Base-by-base conservation (phyloP, 202 grass and related monocot genomes). In the Schoenoplectus triqueter region DNA sequence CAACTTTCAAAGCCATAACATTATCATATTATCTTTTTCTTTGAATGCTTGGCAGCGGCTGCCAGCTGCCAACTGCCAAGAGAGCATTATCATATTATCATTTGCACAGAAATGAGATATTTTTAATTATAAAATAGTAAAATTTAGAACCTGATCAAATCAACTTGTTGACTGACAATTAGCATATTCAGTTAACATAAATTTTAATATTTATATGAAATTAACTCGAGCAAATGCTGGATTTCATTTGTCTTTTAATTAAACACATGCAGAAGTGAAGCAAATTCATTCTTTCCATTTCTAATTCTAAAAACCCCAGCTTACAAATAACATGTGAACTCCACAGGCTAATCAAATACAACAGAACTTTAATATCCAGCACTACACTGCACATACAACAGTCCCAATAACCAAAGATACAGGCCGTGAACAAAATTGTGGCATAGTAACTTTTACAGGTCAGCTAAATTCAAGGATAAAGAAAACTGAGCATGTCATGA, bases 381-480 rank as follows among this genome's bases (percentile, higher is more conserved):
- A 17, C 74, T 47, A 2, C 55, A 55, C 65, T 31, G 20, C 15
- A 66, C 57, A 64, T 81, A 62, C 59, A 62, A 17, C 65, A 59
- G 69, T 42, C 70, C 47, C 31, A 42, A 44, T 13, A 31, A 31
- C 31, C 31, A 31, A 78, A 60, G 31, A 31, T 31, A 15, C 4
- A 3, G 64, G 81, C 22, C 48, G 3, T 83, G 81, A 83, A 55
- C 64, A 70, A 83, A 83, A 83, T 56, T 83, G 21, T 17, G 21
- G 13, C 17, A 55, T 10, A 17, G 22, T 6, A 42, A 13, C 31
- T 31, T 40, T 68, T 57, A 56, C 6, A 1, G 7, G 63, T 83
- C 47, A 70, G 22, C 54, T 70, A 42, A 55, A 54, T n/a, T 69
- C 15, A 68, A 7, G 56, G 62, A 83, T 52, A 10, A 55, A 0